Evolutionary conservation across 1,284 basidiomycete species (phyloP), one percentile per base, ranked within the genome.

Genomic region (Cryptococcus hybrid): DNA sequence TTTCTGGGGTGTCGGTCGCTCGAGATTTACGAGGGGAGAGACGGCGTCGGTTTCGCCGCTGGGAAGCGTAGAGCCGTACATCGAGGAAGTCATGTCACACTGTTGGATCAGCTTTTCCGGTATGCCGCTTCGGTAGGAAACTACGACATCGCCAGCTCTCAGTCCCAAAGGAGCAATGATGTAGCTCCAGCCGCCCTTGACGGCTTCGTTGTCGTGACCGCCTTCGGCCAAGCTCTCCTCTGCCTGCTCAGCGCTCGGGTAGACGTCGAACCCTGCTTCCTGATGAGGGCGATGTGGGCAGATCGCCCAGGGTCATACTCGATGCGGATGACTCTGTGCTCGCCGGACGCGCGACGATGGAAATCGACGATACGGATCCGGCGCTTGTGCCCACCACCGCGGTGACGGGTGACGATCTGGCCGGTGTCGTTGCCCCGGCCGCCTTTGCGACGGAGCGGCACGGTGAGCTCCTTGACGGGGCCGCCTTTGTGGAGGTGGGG

Each of bases 291-390:
- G 69, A 99, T 94, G 77, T 99, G 96, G 3, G 90, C 92, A 46
- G 88, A 90, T 51, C 95, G 84, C 37, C 90, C 90, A 0, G 95
- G 95, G 80, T 99, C 95, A 75, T 97, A 99, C 79, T 99, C 95
- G 68, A 99, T 90, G 46, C 94, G 85, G 12, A 95, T 83, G 46
- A 98, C 93, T 64, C 92, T 87, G 73, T 92, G 90, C 45, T 88
- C 81, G 6, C 95, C 95, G 0, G 84, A 78, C 62, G 88, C 86
- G 50, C 78, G 79, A 51, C 91, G 85, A 80, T 84, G 82, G 73
- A 96, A 99, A 79, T 99, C 96, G 58, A 99, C 81, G 45, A 88
- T 82, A 35, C 96, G 85, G 63, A 97, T 85, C 42, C 96, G 86
- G 57, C 88, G 86, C 64, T 84, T 86, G 80, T 97, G 93, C 1